These are phyloP conservation scores for Parascedosporium putredinis DNA, from an alignment of 2,329 filamentous ascomycete genomes.

Conservation along the genomic window DNA sequence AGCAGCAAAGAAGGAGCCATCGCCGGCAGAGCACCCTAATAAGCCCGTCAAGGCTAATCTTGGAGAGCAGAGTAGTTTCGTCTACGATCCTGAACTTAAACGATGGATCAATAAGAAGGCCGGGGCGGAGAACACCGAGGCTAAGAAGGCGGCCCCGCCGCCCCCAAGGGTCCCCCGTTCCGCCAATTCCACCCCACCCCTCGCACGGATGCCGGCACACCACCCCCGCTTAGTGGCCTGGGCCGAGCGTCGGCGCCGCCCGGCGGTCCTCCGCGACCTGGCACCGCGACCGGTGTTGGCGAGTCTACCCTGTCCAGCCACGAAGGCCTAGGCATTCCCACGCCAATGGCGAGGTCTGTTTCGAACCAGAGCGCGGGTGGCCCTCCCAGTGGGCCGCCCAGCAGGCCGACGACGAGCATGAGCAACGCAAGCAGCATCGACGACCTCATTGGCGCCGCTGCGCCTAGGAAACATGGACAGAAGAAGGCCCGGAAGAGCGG, in stretches of 20 bases:
- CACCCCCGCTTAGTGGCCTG: slow-evolving; percentile 19
- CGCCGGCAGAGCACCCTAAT: slow-evolving; percentile 22
- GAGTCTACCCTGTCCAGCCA: slow-evolving; percentile 8
- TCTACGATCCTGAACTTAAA: slow-evolving; percentile 91
- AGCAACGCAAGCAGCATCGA: slow-evolving; percentile 93
- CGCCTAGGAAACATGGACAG: slow-evolving; percentile 52
- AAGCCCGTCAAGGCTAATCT: slow-evolving; percentile 85
- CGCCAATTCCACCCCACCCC: slow-evolving; percentile 40
- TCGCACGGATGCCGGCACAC: slow-evolving; percentile 22
- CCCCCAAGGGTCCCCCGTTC: slow-evolving; percentile 58
- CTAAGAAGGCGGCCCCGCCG: slow-evolving; percentile 61
- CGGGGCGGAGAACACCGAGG: slow-evolving; percentile 49
- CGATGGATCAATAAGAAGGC: slow-evolving; percentile 98
- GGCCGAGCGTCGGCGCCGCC: slow-evolving; percentile 15
- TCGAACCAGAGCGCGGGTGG: slow-evolving; percentile 34
- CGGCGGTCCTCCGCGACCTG: background rate
- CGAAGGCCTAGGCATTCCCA: slow-evolving; percentile 15
- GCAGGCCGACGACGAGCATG: slow-evolving; percentile 67
- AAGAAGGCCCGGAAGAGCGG: slow-evolving; percentile 73
- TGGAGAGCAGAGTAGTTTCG: slow-evolving; percentile 85
- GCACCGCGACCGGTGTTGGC: background rate
- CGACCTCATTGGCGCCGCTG: slow-evolving; percentile 70
- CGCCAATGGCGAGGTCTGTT: slow-evolving; percentile 35
- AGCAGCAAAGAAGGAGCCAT: slow-evolving; percentile 54
- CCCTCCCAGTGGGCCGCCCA: slow-evolving; percentile 43